Evolutionary conservation across 352 stramenopile genomes (phyloP), one percentile per base, ranked within the genome.

Genomic region (Pilasporangium apinafurcum): DNA sequence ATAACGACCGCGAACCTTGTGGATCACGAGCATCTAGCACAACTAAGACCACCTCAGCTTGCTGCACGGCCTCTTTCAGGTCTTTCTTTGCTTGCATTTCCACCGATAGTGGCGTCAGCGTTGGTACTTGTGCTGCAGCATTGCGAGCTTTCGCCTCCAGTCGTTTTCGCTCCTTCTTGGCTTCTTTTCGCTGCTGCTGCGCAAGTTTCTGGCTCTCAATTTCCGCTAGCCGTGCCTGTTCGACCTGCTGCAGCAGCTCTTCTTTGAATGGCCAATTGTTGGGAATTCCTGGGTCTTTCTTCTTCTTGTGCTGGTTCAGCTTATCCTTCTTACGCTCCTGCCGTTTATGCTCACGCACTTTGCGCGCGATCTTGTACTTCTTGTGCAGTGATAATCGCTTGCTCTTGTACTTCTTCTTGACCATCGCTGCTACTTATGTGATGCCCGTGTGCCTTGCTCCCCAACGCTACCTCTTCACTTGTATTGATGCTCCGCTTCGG

Each of bases 251-350:
- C 50, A 92, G 59, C 33, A 98, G 65, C 61, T 98, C 89, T 50
- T 98, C 92, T 64, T 98, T 98, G 73, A 98, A 98, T 2, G 96
- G 96, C 87, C 95, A 98, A 47, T 96, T 97, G 67, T 98, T 99
- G 26, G 96, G 96, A 63, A 99, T 98, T 13, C 96, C 96, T 8
- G 95, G 92, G 78, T 98, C 95, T 56, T 97, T 98, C 59, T 96
- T 95, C 71, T 96, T 96, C 60, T 97, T 96, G 56, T 88, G 64
- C 31, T 79, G 74, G 33, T 83, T 83, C 18, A 86, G 54, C 33
- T 88, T 91, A 24, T 92, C 87, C 47, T 95, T 73, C 70, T 98
- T 98, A 37, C 91, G 88, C 53, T 96, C 80, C 65, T 97, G 87
- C 22, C 95, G 86, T 60, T 98, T 87, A 58, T 97, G 96, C 72